Percentiles rank a stretch among this genome's conserved stretches.
phyloP scores from a whole-genome alignment of 139 green algal genomes.

The Dunaliella primolecta region DNA sequence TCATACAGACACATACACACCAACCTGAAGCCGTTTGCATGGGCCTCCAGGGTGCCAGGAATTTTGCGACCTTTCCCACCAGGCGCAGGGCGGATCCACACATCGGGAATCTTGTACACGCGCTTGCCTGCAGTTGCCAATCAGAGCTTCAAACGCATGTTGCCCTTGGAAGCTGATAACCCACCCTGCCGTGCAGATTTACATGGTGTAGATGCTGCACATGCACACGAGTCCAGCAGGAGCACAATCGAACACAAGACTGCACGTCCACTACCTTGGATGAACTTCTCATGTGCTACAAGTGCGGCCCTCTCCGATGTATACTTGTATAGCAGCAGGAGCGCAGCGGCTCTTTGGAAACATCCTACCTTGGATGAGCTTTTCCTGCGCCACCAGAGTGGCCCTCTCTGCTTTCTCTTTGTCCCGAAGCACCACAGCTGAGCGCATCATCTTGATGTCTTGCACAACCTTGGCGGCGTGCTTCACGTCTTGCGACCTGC shows the following conservation, averaged over 20 bases:
- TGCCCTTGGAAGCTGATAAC: too few species aligned
- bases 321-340: constrained; percentile 94
- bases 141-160: neutral
- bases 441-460: constrained; percentile 88
- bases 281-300: constrained; percentile 93
- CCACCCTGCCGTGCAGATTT: too few species aligned
- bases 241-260: too few species aligned
- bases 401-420: constrained; percentile 91
- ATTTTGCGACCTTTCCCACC: constrained; percentile 88
- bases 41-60: constrained; percentile 87
- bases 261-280: constrained; percentile 32
- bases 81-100: constrained; percentile 91
- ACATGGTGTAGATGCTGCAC: too few species aligned
- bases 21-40: constrained; percentile 91
- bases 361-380: constrained; percentile 56
- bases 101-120: constrained; percentile 80
- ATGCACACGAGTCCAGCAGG: too few species aligned
- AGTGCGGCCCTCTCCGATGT: constrained; percentile 88
- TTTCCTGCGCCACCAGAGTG: constrained; percentile 94
- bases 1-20: constrained; percentile 42
- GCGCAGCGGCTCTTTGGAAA: too few species aligned
- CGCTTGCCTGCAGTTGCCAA: constrained; percentile 42
- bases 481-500: constrained; percentile 63
- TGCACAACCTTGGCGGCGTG: constrained; percentile 47
- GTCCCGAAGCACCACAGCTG: constrained; percentile 72